Evolutionary conservation across 73 alveolate species (phyloP), one percentile per base, ranked within the genome.

Genomic region (Paramecium octaurelia): DNA sequence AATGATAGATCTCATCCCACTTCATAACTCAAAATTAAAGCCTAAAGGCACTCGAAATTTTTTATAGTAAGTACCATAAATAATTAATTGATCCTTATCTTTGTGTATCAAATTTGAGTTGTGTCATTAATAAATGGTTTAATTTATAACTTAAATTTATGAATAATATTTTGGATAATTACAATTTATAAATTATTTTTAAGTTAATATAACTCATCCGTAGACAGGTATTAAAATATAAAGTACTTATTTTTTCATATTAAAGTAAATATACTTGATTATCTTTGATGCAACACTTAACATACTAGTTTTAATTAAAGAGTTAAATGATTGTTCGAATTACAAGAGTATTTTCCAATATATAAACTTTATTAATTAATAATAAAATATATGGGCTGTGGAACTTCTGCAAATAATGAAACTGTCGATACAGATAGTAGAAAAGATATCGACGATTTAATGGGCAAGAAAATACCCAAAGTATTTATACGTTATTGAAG

Each of bases 391-490:
- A 73, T 73, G 87, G 87, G 87, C 8, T 73, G 87, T 36, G 87
- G 87, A 21, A 29, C 68, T 36, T 73, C 87, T 14, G 59, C 34
- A 1, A 34, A 23, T 29, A 73, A 7, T 31, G 87, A 73, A 31
- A 73, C 87, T 6, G 59, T 73, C n/a, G 57, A 73, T 12, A 34
- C 40, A 14, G 59, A 36, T 40, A 36, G 60, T 34, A 8, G 76
- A 23, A 23, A 42, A 80, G 75, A 80, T 80, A 20, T 44, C 3
- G 76, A 80, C 7, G 91, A 80, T 21, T 80, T 43, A 20, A 40
- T 80, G 36, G 91, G 91, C 16, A 80, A 80, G 75, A 40, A 80
- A 43, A 80, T 80, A 42, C 91, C 91, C 6, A 80, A 80, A 23
- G 91, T 80, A 42, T 8, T 8, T 20, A 31, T 31, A 23, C 34